These are phyloP conservation scores for Alternaria burnsii DNA, from an alignment of 2,329 filamentous ascomycete species.

Conservation along the genomic window DNA sequence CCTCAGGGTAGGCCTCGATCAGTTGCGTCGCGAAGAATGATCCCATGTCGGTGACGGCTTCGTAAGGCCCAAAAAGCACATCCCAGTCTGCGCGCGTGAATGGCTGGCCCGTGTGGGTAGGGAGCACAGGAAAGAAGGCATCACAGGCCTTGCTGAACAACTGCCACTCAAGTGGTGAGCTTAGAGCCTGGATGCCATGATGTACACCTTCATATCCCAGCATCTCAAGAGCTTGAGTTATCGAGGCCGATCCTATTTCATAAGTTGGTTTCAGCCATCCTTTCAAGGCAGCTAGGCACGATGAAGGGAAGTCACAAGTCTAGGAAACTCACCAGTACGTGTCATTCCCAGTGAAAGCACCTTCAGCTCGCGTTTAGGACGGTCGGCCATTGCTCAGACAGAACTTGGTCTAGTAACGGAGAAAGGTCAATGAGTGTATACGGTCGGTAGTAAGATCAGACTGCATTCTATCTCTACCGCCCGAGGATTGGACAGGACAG, in stretches of 20 bases:
- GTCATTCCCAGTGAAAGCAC: slow-evolving; percentile 12
- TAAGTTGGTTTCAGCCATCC: not conserved
- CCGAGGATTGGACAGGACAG: not conserved
- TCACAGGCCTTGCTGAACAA: slow-evolving; percentile 11
- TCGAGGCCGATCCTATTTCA: slow-evolving; percentile 11
- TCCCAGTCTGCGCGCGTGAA: slow-evolving; percentile 55
- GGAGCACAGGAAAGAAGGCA: slow-evolving; percentile 7
- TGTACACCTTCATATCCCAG: slow-evolving; percentile 13
- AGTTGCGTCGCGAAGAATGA: slow-evolving; percentile 30
- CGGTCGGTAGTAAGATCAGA: not conserved
- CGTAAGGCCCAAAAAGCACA: slow-evolving; percentile 54
- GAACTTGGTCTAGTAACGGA: not conserved
- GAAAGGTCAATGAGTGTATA: not conserved
- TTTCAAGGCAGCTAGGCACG: not conserved
- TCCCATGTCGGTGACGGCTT: slow-evolving; percentile 39
- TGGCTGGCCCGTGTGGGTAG: slow-evolving; percentile 10
- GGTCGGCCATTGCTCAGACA: slow-evolving; percentile 1
- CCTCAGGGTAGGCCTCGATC: slow-evolving; percentile 39
- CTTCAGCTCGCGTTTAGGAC: slow-evolving; percentile 11
- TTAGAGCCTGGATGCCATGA: slow-evolving; percentile 11
- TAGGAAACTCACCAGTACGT: slow-evolving; percentile 4
- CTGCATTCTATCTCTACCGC: not conserved
- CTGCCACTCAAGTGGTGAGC: slow-evolving; percentile 11
- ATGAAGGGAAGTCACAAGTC: not conserved
- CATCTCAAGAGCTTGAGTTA: slow-evolving; percentile 12